phyloP scores from a whole-genome alignment of 164 flowering plant genomes.

The Aristolochia californica region DNA sequence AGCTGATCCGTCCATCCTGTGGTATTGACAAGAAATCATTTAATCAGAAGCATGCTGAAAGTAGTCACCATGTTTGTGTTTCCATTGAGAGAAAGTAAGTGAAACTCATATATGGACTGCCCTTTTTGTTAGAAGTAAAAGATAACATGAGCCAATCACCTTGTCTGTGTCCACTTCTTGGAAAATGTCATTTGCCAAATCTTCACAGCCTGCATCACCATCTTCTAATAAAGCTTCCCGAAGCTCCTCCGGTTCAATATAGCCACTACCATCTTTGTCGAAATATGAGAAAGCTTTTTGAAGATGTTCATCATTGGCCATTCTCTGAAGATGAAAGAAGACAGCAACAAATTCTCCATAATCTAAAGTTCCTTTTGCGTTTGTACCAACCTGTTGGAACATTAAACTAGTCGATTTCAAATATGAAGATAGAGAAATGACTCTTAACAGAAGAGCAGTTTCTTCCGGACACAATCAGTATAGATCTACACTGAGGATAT shows the following conservation, averaged over 20 bases:
- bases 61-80: no score
- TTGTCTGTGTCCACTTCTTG: slow-evolving; percentile 91
- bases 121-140: no score
- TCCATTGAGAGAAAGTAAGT: no score
- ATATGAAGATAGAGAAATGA: no score
- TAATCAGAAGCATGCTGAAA: no score
- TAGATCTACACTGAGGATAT: no score
- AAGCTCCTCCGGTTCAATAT: slow-evolving; percentile 73
- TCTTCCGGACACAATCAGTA: no score
- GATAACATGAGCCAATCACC: slow-evolving; percentile 24
- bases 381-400: slow-evolving; percentile 50
- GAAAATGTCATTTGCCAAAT: slow-evolving; percentile 73
- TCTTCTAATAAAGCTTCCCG: slow-evolving; percentile 68
- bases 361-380: slow-evolving; percentile 70
- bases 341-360: slow-evolving; percentile 74
- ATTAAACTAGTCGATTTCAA: not conserved
- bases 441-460: no score
- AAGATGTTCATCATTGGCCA: slow-evolving; percentile 87
- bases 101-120: no score
- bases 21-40: not conserved
- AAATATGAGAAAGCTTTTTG: slow-evolving; percentile 77
- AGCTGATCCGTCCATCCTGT: slow-evolving; percentile 87
- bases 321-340: slow-evolving; percentile 35
- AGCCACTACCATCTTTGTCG: slow-evolving; percentile 71
- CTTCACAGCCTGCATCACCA: slow-evolving; percentile 47